These are phyloP conservation scores for Blastocladiella britannica DNA, from an alignment of 192 early-diverging fungal genomes.

Conservation along the genomic window DNA sequence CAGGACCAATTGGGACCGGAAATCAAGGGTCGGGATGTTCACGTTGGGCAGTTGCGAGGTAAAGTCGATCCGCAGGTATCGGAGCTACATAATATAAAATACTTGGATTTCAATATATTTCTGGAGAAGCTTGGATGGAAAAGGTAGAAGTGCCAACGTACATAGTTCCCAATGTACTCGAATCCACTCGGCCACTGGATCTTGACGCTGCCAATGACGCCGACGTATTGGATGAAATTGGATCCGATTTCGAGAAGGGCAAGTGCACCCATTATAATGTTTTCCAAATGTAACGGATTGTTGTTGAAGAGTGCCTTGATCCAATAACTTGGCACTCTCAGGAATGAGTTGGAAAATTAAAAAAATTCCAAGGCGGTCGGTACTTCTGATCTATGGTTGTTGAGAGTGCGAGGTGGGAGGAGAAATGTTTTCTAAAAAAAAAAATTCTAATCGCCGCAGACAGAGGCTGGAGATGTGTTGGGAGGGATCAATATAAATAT, in stretches of 20 bases:
- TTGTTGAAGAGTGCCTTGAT: no score
- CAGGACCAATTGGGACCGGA: not conserved
- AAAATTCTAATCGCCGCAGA: no score
- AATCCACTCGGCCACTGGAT: not conserved
- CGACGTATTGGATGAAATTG: slow-evolving; percentile 1
- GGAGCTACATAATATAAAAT: not conserved
- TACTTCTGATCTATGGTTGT: no score
- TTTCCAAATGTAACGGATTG: no score
- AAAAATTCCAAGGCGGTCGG: no score
- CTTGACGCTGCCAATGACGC: not conserved
- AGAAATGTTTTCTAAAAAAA: no score
- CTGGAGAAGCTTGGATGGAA: not conserved
- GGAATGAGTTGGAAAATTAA: no score
- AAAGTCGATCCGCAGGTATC: not conserved
- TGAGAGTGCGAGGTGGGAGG: no score
- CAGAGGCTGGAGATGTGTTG: no score
- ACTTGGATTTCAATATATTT: not conserved
- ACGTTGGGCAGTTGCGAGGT: not conserved
- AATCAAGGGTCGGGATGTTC: slow-evolving; percentile 1
- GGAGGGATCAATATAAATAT: no score
- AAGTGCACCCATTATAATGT: not conserved
- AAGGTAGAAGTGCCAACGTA: not conserved
- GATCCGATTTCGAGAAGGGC: not conserved
- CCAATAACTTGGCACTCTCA: no score
- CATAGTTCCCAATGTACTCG: not conserved